Evolutionary conservation across 208 protist species (phyloP), one percentile per base, ranked within the genome.

Genomic region (Histomonas meleagridis): DNA sequence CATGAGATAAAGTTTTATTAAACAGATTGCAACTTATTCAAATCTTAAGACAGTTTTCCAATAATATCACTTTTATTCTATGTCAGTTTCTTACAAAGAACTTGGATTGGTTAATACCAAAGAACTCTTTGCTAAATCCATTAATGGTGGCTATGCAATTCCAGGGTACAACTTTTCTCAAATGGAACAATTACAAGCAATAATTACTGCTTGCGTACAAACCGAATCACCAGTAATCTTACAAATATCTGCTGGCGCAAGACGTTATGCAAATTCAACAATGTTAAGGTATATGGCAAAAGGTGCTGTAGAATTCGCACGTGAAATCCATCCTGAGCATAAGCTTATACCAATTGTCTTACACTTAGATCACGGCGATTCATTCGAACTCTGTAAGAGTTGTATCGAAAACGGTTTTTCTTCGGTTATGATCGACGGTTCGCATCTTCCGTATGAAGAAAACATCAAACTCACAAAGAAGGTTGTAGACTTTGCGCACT

Each of bases 381-480:
- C 26, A 14, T 53, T 92, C 9, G 93, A 94, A 60, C 81, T 93
- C 53, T 48, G 60, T n/a, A 90, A 92, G 76, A 91, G 35, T 16
- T 91, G 91, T 43, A 93, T 94, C 16, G 62, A 55, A 16, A 26
- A 91, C 21, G 94, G 94, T 62, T 95, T 95, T 92, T 93, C 94
- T 51, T 94, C 93, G 14, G 93, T 95, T 91, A 95, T 95, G 94
- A 95, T 95, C 91, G 94, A 95, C 90, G 93, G 91, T n/a, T 95
- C 94, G 7, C 92, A 92, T 49, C 57, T 92, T 32, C 32, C 69
- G 35, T 94, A 90, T 46, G 94, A 95, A 53, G 93, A 94, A 9
- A 95, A 95, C 62, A 92, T 95, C 60, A 0, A 43, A 5, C 92
- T 94, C 49, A 94, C 94, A 46, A 94, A 94, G 76, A 43, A 91